These are phyloP conservation scores for Neodidymelliopsis sp. DNA, from an alignment of 2,329 filamentous ascomycete genomes.

Conservation along the genomic window DNA sequence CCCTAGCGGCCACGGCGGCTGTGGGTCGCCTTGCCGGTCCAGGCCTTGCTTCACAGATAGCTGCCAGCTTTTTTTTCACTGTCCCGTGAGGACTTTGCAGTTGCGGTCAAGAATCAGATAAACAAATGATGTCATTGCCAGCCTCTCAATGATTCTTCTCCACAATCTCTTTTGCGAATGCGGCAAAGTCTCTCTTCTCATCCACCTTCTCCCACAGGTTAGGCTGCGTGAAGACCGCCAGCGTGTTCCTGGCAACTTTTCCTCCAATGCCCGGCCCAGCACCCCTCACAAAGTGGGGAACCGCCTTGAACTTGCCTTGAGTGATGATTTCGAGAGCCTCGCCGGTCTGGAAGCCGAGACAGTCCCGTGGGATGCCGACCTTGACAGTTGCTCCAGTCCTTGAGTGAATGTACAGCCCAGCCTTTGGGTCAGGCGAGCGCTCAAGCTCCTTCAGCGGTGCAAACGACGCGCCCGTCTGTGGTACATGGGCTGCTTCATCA, in stretches of 20 bases:
- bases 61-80: constrained; percentile 9
- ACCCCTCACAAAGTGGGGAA: constrained; percentile 93
- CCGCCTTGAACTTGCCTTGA: constrained; percentile 87
- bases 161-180: constrained; percentile 69
- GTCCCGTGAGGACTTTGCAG: constrained; percentile 8
- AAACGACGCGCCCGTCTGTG: constrained; percentile 42
- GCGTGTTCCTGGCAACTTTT: constrained; percentile 71
- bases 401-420: constrained; percentile 93
- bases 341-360: constrained; percentile 94
- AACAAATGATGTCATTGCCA: constrained; percentile 17
- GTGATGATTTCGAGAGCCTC: constrained; percentile 93
- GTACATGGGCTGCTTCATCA: constrained; percentile 68
- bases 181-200: constrained; percentile 73
- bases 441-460: constrained; percentile 73
- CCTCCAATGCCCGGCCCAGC: constrained; percentile 63
- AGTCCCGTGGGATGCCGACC: constrained; percentile 88
- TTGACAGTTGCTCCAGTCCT: constrained; percentile 84
- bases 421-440: constrained; percentile 78
- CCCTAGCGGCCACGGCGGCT: neutral
- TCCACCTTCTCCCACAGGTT: constrained; percentile 85
- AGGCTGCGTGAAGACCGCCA: constrained; percentile 97
- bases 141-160: constrained; percentile 53
- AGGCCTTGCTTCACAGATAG: constrained; percentile 4
- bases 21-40: constrained; percentile 7
- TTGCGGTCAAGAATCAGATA: constrained; percentile 13